Conservation (phyloP, 78 protist genomes). For the Dictyostelium intermedium region DNA sequence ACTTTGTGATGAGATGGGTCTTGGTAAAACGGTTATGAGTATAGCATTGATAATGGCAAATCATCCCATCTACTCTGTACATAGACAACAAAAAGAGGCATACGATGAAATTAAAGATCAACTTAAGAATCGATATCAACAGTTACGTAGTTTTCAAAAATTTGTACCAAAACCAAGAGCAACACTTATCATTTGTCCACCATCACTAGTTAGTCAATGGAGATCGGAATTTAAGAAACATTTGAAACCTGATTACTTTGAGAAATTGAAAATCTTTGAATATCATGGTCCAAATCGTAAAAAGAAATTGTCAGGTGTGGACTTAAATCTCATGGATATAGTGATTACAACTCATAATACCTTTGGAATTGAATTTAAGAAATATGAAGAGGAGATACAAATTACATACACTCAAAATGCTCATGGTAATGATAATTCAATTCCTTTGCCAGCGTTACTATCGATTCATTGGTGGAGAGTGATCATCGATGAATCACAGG, state of each 20-base stretch:
- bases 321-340: slow-evolving; percentile 15
- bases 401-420: background rate
- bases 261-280: background rate
- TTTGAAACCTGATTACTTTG: background rate
- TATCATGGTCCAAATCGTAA: slow-evolving; percentile 34
- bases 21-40: slow-evolving; percentile 82
- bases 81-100: slow-evolving; percentile 7
- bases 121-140: background rate
- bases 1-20: slow-evolving; percentile 86
- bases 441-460: background rate
- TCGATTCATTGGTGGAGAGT: slow-evolving; percentile 61
- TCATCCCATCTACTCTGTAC: slow-evolving; percentile 29
- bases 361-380: slow-evolving; percentile 30
- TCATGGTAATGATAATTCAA: background rate
- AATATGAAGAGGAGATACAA: background rate
- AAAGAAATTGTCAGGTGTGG: background rate
- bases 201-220: slow-evolving; percentile 35
- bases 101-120: background rate
- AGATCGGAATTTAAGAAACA: slow-evolving; percentile 29
- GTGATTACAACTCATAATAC: slow-evolving; percentile 29
- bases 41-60: slow-evolving; percentile 31
- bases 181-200: slow-evolving; percentile 63
- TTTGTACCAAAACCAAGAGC: slow-evolving; percentile 34
- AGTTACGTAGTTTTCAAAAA: background rate
- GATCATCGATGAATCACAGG: slow-evolving; percentile 55